Conservation (phyloP, 176 grass and related monocot species). For the Bolboschoenus planiculmis region DNA sequence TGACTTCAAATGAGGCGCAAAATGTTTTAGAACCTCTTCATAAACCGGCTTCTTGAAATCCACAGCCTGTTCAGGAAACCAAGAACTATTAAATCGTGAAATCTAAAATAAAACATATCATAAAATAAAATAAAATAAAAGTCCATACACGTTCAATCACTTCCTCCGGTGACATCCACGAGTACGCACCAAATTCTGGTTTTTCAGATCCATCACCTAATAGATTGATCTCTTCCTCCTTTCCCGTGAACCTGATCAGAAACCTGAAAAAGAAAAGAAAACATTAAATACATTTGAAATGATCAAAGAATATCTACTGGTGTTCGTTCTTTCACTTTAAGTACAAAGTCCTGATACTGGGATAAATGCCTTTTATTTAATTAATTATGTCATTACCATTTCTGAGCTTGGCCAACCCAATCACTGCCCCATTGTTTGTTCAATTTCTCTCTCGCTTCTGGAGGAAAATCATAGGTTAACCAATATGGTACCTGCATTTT, state of each 20-base stretch:
- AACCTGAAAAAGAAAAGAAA: slow-evolving; percentile 41
- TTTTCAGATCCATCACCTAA: slow-evolving; percentile 81
- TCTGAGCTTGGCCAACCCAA: slow-evolving; percentile 92
- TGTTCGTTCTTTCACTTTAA: not conserved
- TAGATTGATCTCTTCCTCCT: slow-evolving; percentile 78
- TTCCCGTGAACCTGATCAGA: slow-evolving; percentile 72
- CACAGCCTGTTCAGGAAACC: slow-evolving; percentile 53
- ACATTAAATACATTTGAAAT: not conserved
- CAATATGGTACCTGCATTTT: slow-evolving; percentile 55
- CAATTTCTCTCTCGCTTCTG: slow-evolving; percentile 48
- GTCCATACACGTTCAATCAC: slow-evolving; percentile 71
- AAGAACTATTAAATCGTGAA: not conserved
- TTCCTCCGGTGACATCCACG: slow-evolving; percentile 76
- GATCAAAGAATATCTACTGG: not conserved
- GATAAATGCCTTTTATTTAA: not conserved
- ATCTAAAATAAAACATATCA: not conserved
- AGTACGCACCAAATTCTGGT: slow-evolving; percentile 77
- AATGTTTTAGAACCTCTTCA: slow-evolving; percentile 69
- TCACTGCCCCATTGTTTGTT: slow-evolving; percentile 65
- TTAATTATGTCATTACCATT: slow-evolving; percentile 46
- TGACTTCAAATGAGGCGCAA: slow-evolving; percentile 48
- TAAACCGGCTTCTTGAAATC: slow-evolving; percentile 93
- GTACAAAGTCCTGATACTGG: not conserved
- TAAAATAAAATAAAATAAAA: not conserved
- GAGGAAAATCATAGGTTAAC: slow-evolving; percentile 85